Conservation (phyloP, 2,329 filamentous ascomycete species). For the Penicillium sp. region DNA sequence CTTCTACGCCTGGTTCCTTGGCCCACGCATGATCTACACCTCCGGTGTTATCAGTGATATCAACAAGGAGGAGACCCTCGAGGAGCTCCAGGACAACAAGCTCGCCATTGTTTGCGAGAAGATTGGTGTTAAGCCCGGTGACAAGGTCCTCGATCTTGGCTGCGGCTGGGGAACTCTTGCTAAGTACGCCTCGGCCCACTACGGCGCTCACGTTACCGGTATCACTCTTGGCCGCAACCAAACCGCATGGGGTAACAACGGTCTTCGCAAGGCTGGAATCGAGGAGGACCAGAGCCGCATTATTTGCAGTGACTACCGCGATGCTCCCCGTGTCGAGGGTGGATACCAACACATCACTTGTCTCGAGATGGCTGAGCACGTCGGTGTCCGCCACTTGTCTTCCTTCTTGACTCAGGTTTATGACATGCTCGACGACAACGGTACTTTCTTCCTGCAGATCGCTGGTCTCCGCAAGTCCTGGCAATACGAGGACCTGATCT, state of each 20-base stretch:
- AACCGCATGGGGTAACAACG: conserved; percentile 93
- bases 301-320: conserved; percentile 95
- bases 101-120: conserved; percentile 93
- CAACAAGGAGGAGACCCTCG: conserved; percentile 81
- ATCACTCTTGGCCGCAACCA: conserved; percentile 94
- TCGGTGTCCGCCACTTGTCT: conserved; percentile 84
- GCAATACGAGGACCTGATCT: conserved; percentile 97
- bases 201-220: conserved; percentile 80
- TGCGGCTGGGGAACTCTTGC: conserved; percentile 97
- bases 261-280: conserved; percentile 77
- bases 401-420: conserved; percentile 81
- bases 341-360: conserved; percentile 94
- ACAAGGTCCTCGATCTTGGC: conserved; percentile 87
- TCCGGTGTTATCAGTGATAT: conserved; percentile 89
- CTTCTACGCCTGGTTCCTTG: conserved; percentile 98
- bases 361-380: conserved; percentile 98
- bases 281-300: conserved; percentile 86
- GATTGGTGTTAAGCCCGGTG: conserved; percentile 77
- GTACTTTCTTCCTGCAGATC: conserved; percentile 93
- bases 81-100: conserved; percentile 98
- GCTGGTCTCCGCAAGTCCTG: conserved; percentile 89
- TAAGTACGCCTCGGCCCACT: conserved; percentile 89
- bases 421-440: conserved; percentile 95
- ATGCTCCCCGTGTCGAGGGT: conserved; percentile 75
- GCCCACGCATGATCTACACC: conserved; percentile 98